These are phyloP conservation scores for Neoarthrinium moseri DNA, from an alignment of 2,329 filamentous ascomycete species.

Conservation along the genomic window DNA sequence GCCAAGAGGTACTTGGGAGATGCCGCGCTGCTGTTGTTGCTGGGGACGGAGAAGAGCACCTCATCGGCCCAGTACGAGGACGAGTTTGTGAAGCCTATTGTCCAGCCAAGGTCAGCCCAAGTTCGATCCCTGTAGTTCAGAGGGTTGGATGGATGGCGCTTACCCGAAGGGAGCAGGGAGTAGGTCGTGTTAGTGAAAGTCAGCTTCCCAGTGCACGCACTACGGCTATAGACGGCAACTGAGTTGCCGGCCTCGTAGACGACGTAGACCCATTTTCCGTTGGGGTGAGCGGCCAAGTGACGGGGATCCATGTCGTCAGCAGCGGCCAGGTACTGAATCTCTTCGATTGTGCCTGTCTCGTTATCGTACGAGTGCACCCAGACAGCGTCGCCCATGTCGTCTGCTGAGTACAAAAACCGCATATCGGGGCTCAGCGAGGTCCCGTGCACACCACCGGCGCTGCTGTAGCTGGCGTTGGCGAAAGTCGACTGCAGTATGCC, in stretches of 20 bases:
- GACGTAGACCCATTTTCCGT: slow-evolving; percentile 25
- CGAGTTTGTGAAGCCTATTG: slow-evolving; percentile 16
- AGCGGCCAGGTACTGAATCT: slow-evolving; percentile 18
- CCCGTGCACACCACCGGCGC: slow-evolving; percentile 24
- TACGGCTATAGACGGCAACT: slow-evolving; percentile 23
- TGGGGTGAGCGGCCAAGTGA: slow-evolving; percentile 26
- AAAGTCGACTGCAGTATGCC: slow-evolving; percentile 14
- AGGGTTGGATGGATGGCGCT: neutral
- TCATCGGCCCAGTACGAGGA: slow-evolving; percentile 24
- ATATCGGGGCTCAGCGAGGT: slow-evolving; percentile 18
- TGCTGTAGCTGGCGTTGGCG: slow-evolving; percentile 18
- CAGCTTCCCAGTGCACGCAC: slow-evolving; percentile 18
- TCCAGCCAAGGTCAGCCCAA: neutral
- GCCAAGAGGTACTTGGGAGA: slow-evolving; percentile 21
- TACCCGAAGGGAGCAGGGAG: slow-evolving; percentile 5
- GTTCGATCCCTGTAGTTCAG: too few relatives aligned
- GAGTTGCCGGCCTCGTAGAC: slow-evolving; percentile 23
- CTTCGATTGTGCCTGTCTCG: slow-evolving; percentile 14
- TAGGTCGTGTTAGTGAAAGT: slow-evolving; percentile 13
- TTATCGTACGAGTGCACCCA: slow-evolving; percentile 26
- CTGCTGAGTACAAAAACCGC: slow-evolving; percentile 28
- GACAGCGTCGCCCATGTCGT: slow-evolving; percentile 28
- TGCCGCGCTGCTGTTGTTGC: slow-evolving; percentile 4
- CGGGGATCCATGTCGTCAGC: slow-evolving; percentile 22
- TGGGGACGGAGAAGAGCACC: slow-evolving; percentile 18